Conservation (phyloP, 2,329 filamentous ascomycete species). For the Aspergillus sclerotialis region DNA sequence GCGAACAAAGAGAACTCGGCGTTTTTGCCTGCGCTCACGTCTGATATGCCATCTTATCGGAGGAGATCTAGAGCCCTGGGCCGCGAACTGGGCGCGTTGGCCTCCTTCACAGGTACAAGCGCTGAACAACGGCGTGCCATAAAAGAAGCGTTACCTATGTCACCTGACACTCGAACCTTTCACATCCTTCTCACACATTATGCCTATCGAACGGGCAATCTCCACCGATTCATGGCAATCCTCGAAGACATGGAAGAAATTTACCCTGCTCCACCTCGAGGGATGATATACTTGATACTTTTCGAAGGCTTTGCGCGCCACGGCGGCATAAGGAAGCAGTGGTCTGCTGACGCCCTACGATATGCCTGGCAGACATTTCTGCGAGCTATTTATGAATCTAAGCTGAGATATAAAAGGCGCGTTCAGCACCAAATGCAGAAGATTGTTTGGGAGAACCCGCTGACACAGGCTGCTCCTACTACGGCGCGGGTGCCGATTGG, state of each 20-base stretch:
- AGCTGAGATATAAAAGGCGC: conserved; percentile 17
- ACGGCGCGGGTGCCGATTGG: conserved; percentile 6
- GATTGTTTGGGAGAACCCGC: conserved; percentile 25
- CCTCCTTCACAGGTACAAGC: conserved; percentile 40
- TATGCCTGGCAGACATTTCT: conserved; percentile 61
- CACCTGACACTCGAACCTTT: conserved; percentile 73
- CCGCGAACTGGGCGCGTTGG: conserved; percentile 41
- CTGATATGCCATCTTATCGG: conserved; percentile 32
- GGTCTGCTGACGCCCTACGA: conserved; percentile 65
- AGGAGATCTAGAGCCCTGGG: conserved; percentile 38
- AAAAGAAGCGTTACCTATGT: conserved; percentile 59
- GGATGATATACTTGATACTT: conserved; percentile 69
- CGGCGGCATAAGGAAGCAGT: conserved; percentile 61
- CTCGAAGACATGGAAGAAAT: conserved; percentile 70
- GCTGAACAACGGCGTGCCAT: conserved; percentile 52
- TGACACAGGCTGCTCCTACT: conserved; percentile 9
- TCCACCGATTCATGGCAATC: conserved; percentile 62
- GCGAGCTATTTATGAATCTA: conserved; percentile 31
- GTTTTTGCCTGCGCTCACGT: conserved; percentile 16
- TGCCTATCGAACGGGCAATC: conserved; percentile 60
- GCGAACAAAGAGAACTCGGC: conserved; percentile 13
- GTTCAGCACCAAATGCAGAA: conserved; percentile 8
- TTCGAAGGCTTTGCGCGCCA: conserved; percentile 76
- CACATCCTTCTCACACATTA: conserved; percentile 72
- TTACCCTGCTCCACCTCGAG: conserved; percentile 62